Base-by-base conservation (phyloP, 1,284 basidiomycete species). In the Moniliophthora roreri region DNA sequence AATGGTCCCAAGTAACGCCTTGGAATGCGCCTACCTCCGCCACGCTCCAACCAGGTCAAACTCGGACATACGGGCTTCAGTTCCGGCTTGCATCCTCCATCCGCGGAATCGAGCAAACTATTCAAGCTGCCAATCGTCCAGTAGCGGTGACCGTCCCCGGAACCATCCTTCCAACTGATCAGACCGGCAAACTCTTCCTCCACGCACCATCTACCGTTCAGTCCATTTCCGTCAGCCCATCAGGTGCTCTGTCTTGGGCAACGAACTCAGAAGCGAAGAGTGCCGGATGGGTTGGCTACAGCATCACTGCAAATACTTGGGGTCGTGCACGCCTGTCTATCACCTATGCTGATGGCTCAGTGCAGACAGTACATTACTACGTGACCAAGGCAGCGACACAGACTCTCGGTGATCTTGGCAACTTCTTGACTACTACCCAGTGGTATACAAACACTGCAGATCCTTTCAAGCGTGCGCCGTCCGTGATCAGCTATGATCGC, bases 11-110 rank as follows among this genome's bases (percentile, higher is more conserved):
- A 21, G 78, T 78, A 34, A 76, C 76, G 0, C 79, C 81, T 0
- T 82, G 81, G 80, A 84, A 82, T 60, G 73, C 72, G 5, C 72
- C 81, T 0, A 78, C 79, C 1, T 81, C 79, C n/a, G 67, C 63
- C n/a, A 69, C 66, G 6, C 68, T 84, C 1, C 70, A 76, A 38
- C 72, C 80, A 4, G 75, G 75, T 1, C 66, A 80, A 58, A 77
- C 72, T 15, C 74, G 76, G 13, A 80, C 79, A 0, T 84, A 81
- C 56, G 80, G 81, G 15, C 63, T 84, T 5, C 72, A 78, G 58
- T 82, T 84, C 64, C 68, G 70, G 26, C 60, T 81, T 20, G 77
- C 79, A 0, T 64, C 74, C 15, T 78, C 77, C 6, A 82, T 84
- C 55, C 76, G 77, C 9, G 67, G 59, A 6, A 81, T 84, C 50